These are phyloP conservation scores for Lipomyces orientalis DNA, from an alignment of 805 yeast genomes.

Conservation along the genomic window DNA sequence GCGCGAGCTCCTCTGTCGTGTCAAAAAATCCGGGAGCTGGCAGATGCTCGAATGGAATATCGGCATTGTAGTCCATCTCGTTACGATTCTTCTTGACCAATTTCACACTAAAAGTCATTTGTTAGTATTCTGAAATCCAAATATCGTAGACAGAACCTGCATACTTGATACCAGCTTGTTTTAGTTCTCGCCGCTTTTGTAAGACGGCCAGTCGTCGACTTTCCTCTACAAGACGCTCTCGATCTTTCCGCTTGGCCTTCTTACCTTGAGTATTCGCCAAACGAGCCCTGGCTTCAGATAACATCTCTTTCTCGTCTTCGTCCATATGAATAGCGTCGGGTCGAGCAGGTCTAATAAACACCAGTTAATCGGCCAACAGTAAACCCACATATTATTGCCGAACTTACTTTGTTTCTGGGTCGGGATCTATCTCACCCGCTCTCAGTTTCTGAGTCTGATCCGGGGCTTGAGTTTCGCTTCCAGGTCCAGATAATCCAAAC, in stretches of 20 bases:
- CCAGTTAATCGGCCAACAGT: not conserved
- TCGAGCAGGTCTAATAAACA: constrained; percentile 58
- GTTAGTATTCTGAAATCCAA: constrained; percentile 52
- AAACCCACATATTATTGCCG: not conserved
- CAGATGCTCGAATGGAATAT: constrained; percentile 75
- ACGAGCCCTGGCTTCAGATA: constrained; percentile 92
- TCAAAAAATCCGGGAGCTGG: constrained; percentile 76
- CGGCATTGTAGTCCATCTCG: constrained; percentile 82
- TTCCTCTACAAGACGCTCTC: constrained; percentile 83
- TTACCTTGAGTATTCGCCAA: constrained; percentile 92
- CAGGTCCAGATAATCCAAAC: constrained; percentile 57
- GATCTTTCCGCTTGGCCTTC: constrained; percentile 85
- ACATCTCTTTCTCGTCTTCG: constrained; percentile 89
- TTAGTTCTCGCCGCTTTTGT: constrained; percentile 79
- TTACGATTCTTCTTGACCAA: constrained; percentile 56
- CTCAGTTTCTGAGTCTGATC: constrained; percentile 44
- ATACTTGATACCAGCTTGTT: constrained; percentile 66
- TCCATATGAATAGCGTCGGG: constrained; percentile 82
- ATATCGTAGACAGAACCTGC: not conserved
- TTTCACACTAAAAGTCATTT: constrained; percentile 33
- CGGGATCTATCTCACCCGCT: constrained; percentile 66
- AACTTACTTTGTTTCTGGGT: constrained; percentile 66
- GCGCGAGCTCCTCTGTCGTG: constrained; percentile 60
- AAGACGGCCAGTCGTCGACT: constrained; percentile 74
- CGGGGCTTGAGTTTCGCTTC: constrained; percentile 56